phyloP scores from a whole-genome alignment of 345 rosid species.

The Ailanthus altissimus region DNA sequence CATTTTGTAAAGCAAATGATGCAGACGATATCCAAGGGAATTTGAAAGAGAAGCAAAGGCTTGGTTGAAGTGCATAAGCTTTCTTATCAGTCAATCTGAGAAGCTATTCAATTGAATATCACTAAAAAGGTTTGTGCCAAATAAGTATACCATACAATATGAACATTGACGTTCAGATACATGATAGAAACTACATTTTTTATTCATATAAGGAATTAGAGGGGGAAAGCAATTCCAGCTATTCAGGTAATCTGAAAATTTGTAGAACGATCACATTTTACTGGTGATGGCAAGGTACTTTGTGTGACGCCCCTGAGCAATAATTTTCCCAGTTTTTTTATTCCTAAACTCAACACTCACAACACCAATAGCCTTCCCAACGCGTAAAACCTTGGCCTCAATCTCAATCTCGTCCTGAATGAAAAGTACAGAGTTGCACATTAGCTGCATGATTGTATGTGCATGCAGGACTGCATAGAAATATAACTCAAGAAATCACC shows the following conservation, averaged over 20 bases:
- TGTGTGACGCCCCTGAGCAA: conserved; percentile 95
- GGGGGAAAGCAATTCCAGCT: neutral
- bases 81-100: too few relatives aligned
- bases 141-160: too few relatives aligned
- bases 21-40: too few relatives aligned
- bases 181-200: too few relatives aligned
- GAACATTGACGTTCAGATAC: too few relatives aligned
- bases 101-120: too few relatives aligned
- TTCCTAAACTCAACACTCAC: conserved; percentile 76
- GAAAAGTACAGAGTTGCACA: conserved; percentile 5
- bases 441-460: neutral
- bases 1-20: neutral
- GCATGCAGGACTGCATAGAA: neutral
- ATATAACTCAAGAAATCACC: neutral
- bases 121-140: too few relatives aligned
- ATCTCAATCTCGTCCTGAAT: conserved; percentile 73
- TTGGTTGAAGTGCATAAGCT: neutral
- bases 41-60: too few relatives aligned
- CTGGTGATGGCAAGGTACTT: conserved; percentile 53
- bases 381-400: conserved; percentile 60
- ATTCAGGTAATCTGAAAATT: too few relatives aligned
- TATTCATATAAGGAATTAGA: neutral
- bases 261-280: too few relatives aligned
- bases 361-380: conserved; percentile 81
- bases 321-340: conserved; percentile 70